These are phyloP conservation scores for Tetradesmus obliquus DNA, from an alignment of 139 green algal genomes.

Conservation along the genomic window DNA sequence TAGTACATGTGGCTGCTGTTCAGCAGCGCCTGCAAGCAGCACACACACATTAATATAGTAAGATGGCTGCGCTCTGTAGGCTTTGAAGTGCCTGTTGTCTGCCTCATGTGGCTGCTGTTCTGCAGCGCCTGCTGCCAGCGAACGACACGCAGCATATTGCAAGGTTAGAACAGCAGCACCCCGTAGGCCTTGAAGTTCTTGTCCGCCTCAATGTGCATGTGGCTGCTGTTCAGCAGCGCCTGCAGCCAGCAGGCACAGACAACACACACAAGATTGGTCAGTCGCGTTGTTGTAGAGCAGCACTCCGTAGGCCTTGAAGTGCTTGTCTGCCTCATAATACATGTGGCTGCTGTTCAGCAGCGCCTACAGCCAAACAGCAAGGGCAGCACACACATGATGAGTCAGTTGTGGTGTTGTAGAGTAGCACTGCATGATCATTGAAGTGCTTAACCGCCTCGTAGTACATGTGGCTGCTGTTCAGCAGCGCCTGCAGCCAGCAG, in stretches of 20 bases:
- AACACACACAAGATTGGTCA: too few relatives aligned
- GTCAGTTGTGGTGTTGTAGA: too few relatives aligned
- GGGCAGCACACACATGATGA: not conserved
- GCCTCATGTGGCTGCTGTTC: too few relatives aligned
- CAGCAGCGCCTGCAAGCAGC: constrained; percentile 84
- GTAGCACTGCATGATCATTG: constrained; percentile 80
- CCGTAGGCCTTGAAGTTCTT: constrained; percentile 90
- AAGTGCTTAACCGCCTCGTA: constrained; percentile 92
- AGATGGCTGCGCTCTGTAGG: too few relatives aligned
- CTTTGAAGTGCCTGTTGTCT: too few relatives aligned
- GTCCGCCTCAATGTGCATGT: constrained; percentile 94
- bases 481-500: constrained; percentile 78
- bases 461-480: constrained; percentile 96
- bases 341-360: constrained; percentile 96
- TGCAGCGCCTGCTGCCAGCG: too few relatives aligned
- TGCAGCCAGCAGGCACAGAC: constrained; percentile 44
- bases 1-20: constrained; percentile 95
- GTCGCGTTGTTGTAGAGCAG: too few relatives aligned
- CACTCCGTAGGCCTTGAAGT: constrained; percentile 91
- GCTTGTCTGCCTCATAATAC: constrained; percentile 91
- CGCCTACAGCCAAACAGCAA: constrained; percentile 66
- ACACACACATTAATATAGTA: too few relatives aligned
- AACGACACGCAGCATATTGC: too few relatives aligned
- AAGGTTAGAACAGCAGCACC: constrained; percentile 51
- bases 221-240: constrained; percentile 94